Conservation (phyloP, 192 early-diverging fungal species). For the Coemansia sp. region DNA sequence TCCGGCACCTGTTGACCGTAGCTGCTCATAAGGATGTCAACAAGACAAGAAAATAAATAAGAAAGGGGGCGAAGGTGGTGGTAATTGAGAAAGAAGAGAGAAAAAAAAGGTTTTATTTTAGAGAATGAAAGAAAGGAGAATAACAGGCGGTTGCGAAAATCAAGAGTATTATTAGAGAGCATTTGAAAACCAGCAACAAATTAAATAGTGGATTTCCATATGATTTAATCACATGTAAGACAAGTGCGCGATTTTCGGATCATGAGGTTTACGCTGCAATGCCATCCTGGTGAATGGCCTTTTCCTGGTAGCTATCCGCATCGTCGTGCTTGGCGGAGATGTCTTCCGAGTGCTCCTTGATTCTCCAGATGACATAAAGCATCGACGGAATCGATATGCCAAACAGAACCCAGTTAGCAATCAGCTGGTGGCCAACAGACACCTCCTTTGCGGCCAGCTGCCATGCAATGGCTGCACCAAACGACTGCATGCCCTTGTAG, state of each 20-base stretch:
- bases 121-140: no score
- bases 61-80: not conserved
- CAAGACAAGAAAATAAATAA: not conserved
- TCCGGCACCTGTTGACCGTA: constrained; percentile 24
- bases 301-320: constrained; percentile 24
- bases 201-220: no score
- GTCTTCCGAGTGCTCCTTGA: constrained; percentile 55
- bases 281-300: constrained; percentile 5
- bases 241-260: not conserved
- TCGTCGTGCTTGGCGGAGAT: constrained; percentile 7
- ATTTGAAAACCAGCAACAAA: not conserved
- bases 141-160: not conserved
- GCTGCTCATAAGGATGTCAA: not conserved
- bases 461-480: constrained; percentile 63
- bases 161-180: not conserved
- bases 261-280: not conserved
- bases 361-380: constrained; percentile 50
- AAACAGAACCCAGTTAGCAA: constrained; percentile 52
- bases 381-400: constrained; percentile 48
- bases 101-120: constrained; percentile 1
- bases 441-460: constrained; percentile 57
- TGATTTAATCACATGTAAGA: no score
- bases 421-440: constrained; percentile 38
- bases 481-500: constrained; percentile 82
- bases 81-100: not conserved